A percentile compares a stretch with the other conserved stretches of the same genome.
Evolutionary conservation across 2,329 filamentous ascomycete species (phyloP).

Genomic region (Trichoderma guizhouense): DNA sequence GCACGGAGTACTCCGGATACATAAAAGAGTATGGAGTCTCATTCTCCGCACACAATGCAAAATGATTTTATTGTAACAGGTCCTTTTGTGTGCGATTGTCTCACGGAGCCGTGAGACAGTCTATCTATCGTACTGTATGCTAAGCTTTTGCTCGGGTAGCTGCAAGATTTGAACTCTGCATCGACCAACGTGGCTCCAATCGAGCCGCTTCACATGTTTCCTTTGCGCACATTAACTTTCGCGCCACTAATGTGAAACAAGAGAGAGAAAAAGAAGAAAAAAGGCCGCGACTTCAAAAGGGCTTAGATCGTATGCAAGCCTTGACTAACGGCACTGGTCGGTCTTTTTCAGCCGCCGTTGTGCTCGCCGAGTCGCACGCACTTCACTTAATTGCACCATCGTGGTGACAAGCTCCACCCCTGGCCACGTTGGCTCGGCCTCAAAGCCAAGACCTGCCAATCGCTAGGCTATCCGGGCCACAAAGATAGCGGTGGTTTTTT

Average conservation of each 20-base stretch:
- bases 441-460: not conserved
- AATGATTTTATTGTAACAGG: not conserved
- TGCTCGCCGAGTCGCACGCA: not conserved
- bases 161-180: not conserved
- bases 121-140: not conserved
- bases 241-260: not conserved
- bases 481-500: not conserved
- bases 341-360: not conserved
- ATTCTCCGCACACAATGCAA: conserved; percentile 1
- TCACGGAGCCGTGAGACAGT: not conserved
- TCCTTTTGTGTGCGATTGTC: not conserved
- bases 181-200: conserved; percentile 8
- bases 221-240: not conserved
- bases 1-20: conserved; percentile 1
- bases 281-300: not conserved
- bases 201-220: not conserved
- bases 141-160: not conserved
- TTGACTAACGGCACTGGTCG: not conserved
- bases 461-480: not conserved
- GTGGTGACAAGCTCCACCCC: not conserved
- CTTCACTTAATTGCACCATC: not conserved
- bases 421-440: not conserved
- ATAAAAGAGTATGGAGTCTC: not conserved
- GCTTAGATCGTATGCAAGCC: not conserved
- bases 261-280: not conserved